Evolutionary conservation across 1,284 basidiomycete species (phyloP).

Genomic region (Tremellales sp.): DNA sequence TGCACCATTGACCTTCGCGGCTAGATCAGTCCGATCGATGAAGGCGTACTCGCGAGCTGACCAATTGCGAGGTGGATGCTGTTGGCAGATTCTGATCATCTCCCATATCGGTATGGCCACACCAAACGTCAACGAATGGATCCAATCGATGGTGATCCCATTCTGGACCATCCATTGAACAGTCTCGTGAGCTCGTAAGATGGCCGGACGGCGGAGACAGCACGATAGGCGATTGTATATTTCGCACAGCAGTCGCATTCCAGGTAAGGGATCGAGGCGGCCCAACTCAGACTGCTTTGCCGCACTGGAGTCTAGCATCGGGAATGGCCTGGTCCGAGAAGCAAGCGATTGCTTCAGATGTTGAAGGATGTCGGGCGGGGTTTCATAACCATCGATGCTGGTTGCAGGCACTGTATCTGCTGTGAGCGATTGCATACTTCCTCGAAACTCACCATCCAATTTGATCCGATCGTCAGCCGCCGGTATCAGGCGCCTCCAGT

Average conservation of each 20-base stretch:
- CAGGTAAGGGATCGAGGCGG: too few relatives aligned
- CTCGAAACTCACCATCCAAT: conserved; percentile 12
- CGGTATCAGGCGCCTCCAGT: conserved; percentile 74
- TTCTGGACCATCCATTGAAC: conserved; percentile 60
- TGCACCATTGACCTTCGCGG: conserved; percentile 9
- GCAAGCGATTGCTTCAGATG: conserved; percentile 36
- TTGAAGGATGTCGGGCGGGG: conserved; percentile 47
- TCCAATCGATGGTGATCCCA: conserved; percentile 54
- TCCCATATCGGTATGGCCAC: conserved; percentile 76
- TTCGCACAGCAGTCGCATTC: conserved; percentile 17
- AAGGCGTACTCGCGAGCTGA: conserved; percentile 65
- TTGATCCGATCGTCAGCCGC: conserved; percentile 24
- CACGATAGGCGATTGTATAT: conserved; percentile 21
- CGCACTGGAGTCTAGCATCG: not conserved
- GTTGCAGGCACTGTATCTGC: conserved; percentile 5
- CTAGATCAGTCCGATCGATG: conserved; percentile 74
- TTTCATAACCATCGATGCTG: conserved; percentile 21
- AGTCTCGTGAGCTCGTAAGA: conserved; percentile 55
- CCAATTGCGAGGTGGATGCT: conserved; percentile 70
- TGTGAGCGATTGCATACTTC: not conserved
- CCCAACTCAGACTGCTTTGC: not conserved
- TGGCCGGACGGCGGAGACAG: not conserved
- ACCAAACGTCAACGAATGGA: conserved; percentile 59
- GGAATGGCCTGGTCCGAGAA: conserved; percentile 21
- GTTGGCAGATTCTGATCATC: conserved; percentile 72